A percentile compares a stretch with the other conserved stretches of the same genome.
Conservation (phyloP, 2,329 filamentous ascomycete genomes). For the Metarhizium rileyi region DNA sequence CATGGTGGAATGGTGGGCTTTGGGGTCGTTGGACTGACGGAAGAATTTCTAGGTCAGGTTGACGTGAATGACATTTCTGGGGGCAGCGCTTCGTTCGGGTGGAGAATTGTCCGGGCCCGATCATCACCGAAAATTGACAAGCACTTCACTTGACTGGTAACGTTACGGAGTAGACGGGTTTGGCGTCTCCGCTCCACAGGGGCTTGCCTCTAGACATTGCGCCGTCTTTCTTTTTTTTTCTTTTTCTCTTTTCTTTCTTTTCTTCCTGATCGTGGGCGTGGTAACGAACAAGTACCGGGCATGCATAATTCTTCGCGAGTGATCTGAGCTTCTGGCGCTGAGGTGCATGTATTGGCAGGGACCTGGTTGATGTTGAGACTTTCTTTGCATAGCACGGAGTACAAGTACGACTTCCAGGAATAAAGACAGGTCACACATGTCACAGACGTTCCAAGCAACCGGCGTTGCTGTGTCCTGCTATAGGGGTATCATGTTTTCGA, state of each 20-base stretch:
- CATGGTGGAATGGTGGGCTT: constrained; percentile 17
- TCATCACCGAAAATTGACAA: constrained; percentile 1
- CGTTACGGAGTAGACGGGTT: not conserved
- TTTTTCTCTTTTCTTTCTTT: too few species aligned
- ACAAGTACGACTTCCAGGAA: not conserved
- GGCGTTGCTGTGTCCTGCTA: not conserved
- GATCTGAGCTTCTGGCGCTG: too few species aligned
- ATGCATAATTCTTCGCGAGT: not conserved
- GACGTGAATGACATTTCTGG: constrained; percentile 1
- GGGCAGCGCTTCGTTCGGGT: constrained; percentile 5
- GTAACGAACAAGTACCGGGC: not conserved
- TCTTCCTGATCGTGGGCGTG: not conserved
- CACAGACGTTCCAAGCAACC: not conserved
- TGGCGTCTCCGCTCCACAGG: not conserved
- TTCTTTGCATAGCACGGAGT: not conserved
- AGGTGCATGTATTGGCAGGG: not conserved
- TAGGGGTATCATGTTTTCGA: not conserved
- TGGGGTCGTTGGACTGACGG: not conserved
- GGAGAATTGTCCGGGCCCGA: constrained; percentile 10
- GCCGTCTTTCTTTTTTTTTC: not conserved
- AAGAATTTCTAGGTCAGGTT: not conserved
- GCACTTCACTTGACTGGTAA: not conserved
- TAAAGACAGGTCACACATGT: not conserved
- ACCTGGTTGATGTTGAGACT: not conserved
- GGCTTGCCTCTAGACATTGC: not conserved